Evolutionary conservation across 768 basidiomycete genomes (phyloP).

Genomic region (Tylopilus cervinicoccineus): DNA sequence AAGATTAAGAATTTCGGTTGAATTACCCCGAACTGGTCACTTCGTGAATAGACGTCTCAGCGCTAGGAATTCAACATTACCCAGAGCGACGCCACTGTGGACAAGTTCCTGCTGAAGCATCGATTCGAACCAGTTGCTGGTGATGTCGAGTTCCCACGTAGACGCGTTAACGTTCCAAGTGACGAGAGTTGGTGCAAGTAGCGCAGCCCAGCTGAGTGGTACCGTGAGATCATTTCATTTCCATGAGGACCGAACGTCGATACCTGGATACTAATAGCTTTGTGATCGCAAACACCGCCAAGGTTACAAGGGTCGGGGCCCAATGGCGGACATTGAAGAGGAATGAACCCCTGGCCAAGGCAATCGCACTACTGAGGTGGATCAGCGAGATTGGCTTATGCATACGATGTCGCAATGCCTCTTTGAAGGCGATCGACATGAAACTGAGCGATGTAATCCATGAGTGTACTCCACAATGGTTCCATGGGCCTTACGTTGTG

Average conservation of each 20-base stretch:
- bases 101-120: neutral
- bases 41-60: neutral
- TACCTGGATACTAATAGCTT: slow-evolving; percentile 16
- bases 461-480: too few relatives aligned
- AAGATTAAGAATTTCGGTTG: slow-evolving; percentile 6
- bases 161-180: neutral
- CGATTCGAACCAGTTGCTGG: neutral
- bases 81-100: neutral
- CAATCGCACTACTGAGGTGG: slow-evolving; percentile 6
- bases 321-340: neutral
- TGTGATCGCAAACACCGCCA: slow-evolving; percentile 8
- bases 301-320: neutral
- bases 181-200: slow-evolving; percentile 8
- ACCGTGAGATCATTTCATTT: neutral
- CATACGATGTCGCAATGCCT: slow-evolving; percentile 16
- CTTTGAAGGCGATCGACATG: slow-evolving; percentile 9
- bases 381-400: slow-evolving; percentile 9
- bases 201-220: slow-evolving; percentile 10
- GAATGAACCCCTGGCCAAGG: neutral
- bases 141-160: slow-evolving; percentile 9
- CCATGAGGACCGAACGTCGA: neutral
- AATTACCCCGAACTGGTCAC: slow-evolving; percentile 9
- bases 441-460: neutral
- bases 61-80: neutral
- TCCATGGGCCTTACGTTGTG: neutral